These are phyloP conservation scores for Knoxdaviesia proteae DNA, from an alignment of 2,329 filamentous ascomycete genomes.

Conservation along the genomic window DNA sequence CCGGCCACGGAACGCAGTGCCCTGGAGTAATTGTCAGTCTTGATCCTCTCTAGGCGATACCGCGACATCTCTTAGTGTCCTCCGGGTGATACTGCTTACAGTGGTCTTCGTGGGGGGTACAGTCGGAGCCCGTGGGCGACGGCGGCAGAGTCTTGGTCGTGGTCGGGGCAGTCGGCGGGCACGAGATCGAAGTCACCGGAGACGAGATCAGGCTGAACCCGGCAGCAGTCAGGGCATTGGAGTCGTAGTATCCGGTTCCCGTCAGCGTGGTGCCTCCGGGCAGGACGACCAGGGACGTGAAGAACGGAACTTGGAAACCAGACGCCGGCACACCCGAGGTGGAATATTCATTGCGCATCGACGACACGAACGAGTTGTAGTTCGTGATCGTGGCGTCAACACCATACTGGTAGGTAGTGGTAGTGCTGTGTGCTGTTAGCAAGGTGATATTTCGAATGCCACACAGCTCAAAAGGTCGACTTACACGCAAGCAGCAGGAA, in stretches of 20 bases:
- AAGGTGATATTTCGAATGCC: neutral
- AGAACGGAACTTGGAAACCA: conserved; percentile 6
- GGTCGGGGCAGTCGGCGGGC: conserved; percentile 1
- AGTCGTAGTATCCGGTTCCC: conserved; percentile 7
- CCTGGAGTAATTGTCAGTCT: neutral
- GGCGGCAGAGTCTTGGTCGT: conserved; percentile 5
- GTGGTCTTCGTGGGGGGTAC: conserved; percentile 3
- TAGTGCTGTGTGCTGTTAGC: neutral
- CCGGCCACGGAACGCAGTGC: conserved; percentile 5
- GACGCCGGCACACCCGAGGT: conserved; percentile 6
- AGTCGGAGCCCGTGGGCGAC: conserved; percentile 6
- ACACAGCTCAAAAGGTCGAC: conserved; percentile 1
- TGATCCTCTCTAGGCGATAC: neutral
- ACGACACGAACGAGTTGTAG: conserved; percentile 5
- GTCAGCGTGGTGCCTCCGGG: conserved; percentile 6
- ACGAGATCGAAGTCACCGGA: conserved; percentile 4
- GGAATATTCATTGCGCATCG: conserved; percentile 8
- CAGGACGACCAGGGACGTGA: conserved; percentile 5
- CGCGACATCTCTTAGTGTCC: too few relatives aligned
- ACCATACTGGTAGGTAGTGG: conserved; percentile 8
- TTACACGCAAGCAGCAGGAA: conserved; percentile 7
- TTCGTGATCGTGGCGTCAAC: conserved; percentile 7
- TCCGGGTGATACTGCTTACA: neutral
- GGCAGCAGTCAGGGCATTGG: conserved; percentile 6
- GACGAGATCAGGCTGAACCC: conserved; percentile 6